Evolutionary conservation across 306 rosid genomes (phyloP).

Genomic region (Malus sylvestris): DNA sequence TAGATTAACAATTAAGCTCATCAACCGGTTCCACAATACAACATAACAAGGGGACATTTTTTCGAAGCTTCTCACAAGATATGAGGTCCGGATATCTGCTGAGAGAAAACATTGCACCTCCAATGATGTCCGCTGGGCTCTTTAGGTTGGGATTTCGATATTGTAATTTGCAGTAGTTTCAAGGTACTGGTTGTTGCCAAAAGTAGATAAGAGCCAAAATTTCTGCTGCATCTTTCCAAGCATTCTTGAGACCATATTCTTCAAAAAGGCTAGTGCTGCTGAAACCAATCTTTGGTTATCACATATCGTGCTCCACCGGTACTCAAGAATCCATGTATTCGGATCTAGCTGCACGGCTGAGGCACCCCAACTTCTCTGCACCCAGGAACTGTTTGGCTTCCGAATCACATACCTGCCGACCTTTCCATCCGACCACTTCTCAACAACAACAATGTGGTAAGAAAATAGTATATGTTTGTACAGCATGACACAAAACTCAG

Average conservation of each 20-base stretch:
- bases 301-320: conserved; percentile 39
- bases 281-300: conserved; percentile 41
- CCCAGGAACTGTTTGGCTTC: conserved; percentile 67
- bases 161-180: conserved; percentile 13
- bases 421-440: conserved; percentile 73
- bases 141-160: conserved; percentile 48
- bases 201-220: conserved; percentile 39
- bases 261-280: conserved; percentile 35
- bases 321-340: conserved; percentile 82
- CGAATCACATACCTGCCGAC: conserved; percentile 42
- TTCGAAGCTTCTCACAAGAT: conserved; percentile 52
- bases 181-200: conserved; percentile 14
- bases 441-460: not conserved
- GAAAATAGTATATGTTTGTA: not conserved
- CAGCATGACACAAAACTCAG: not conserved
- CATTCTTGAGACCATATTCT: conserved; percentile 26
- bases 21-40: not conserved
- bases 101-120: conserved; percentile 4
- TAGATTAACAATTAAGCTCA: not conserved
- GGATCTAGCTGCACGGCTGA: conserved; percentile 76
- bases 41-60: not conserved
- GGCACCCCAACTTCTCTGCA: conserved; percentile 56
- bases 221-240: conserved; percentile 36
- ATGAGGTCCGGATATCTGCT: conserved; percentile 38
- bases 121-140: not conserved